Evolutionary conservation across 2,329 filamentous ascomycete genomes (phyloP).

Genomic region (Penicillium sp.): DNA sequence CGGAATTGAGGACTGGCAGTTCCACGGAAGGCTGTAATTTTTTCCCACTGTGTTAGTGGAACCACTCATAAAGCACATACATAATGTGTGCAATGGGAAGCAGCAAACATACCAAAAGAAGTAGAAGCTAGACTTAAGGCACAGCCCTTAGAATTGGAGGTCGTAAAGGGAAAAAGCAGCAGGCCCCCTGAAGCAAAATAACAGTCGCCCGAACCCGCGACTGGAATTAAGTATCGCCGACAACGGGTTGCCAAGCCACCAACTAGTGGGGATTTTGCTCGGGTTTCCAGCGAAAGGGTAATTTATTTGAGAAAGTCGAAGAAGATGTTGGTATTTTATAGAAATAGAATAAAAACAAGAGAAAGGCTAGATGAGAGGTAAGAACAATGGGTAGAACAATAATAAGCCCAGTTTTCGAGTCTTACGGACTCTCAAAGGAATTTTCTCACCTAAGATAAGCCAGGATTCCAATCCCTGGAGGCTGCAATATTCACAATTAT

Average conservation of each 20-base stretch:
- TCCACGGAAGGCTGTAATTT: conserved; percentile 12
- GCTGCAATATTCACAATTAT: too few relatives aligned
- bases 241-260: conserved; percentile 21
- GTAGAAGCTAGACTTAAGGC: conserved; percentile 10
- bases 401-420: background rate
- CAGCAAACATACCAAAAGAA: conserved; percentile 1
- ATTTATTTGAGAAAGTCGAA: background rate
- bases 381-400: background rate
- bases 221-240: conserved; percentile 32
- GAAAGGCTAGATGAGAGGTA: too few relatives aligned
- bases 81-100: background rate
- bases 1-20: conserved; percentile 16
- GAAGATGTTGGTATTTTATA: background rate
- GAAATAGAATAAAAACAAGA: background rate
- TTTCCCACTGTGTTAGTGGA: conserved; percentile 5
- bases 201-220: conserved; percentile 18
- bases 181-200: conserved; percentile 30
- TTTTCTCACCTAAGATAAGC: background rate
- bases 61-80: background rate
- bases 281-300: conserved; percentile 3
- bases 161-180: conserved; percentile 14
- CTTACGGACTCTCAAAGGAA: background rate
- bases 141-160: conserved; percentile 16
- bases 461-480: background rate
- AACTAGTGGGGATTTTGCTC: conserved; percentile 10